Conservation (phyloP, 129 eudicot genomes). For the Smallanthus sonchifolius region DNA sequence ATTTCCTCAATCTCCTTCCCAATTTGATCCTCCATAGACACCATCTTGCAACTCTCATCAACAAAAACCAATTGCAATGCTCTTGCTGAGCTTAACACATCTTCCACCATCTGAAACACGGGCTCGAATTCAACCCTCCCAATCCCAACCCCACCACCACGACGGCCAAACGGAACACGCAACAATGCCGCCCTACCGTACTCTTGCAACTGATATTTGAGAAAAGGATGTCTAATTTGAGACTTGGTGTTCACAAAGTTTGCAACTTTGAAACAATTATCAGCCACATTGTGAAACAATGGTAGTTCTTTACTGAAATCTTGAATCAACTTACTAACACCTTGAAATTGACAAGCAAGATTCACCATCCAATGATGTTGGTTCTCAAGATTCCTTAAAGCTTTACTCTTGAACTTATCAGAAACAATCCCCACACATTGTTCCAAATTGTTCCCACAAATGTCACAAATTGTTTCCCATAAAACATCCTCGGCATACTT, state of each 20-base stretch:
- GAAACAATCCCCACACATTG: constrained; percentile 92
- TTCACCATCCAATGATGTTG: constrained; percentile 96
- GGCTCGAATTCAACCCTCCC: constrained; percentile 50
- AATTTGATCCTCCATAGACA: constrained; percentile 59
- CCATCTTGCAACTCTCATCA: constrained; percentile 61
- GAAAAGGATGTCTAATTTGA: constrained; percentile 60
- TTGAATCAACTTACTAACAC: constrained; percentile 63
- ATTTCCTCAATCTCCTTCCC: constrained; percentile 78
- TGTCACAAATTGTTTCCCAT: constrained; percentile 65
- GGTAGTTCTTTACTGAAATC: constrained; percentile 83
- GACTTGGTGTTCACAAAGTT: constrained; percentile 65
- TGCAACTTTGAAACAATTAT: constrained; percentile 66
- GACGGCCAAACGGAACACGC: constrained; percentile 46
- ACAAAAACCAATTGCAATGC: constrained; percentile 69
- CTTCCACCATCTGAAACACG: constrained; percentile 60
- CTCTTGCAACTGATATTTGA: constrained; percentile 71
- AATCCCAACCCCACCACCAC: constrained; percentile 31
- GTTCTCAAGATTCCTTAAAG: constrained; percentile 80
- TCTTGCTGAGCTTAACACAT: constrained; percentile 63
- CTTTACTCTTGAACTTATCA: constrained; percentile 75
- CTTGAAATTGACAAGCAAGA: constrained; percentile 75
- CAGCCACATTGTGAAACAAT: constrained; percentile 69
- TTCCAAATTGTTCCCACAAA: constrained; percentile 60
- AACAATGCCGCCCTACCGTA: constrained; percentile 63
- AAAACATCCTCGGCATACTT: constrained; percentile 85